Conservation (phyloP, 495 filamentous ascomycete species). For the Podospora pseudocomata region DNA sequence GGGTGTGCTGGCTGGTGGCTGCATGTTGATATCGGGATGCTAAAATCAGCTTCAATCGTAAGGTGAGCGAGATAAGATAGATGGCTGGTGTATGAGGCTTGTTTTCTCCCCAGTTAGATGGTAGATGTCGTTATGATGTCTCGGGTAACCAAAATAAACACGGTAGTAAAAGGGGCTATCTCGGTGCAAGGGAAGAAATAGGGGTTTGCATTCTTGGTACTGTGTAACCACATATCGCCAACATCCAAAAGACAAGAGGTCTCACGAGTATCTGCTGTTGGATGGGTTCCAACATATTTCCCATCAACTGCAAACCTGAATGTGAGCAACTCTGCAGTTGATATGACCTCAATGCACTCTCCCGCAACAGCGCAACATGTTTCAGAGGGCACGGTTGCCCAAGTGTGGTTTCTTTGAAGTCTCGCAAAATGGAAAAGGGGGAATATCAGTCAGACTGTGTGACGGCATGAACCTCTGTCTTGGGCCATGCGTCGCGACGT, state of each 20-base stretch:
- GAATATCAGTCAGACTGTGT: background rate
- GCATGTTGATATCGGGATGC: background rate
- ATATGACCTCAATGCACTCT: background rate
- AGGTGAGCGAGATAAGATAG: background rate
- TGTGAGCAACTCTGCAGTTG: background rate
- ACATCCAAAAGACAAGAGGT: background rate
- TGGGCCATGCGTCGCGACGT: conserved; percentile 3
- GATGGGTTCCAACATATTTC: background rate
- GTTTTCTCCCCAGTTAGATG: no score
- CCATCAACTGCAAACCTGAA: background rate
- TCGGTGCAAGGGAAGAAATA: background rate
- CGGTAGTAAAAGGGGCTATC: background rate
- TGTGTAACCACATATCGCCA: background rate
- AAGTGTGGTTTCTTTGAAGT: background rate
- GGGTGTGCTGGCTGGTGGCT: background rate
- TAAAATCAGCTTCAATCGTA: background rate
- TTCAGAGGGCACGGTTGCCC: background rate
- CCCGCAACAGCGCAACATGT: background rate
- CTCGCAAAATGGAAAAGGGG: background rate
- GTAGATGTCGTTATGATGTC: background rate
- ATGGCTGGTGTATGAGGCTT: background rate
- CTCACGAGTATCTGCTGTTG: background rate
- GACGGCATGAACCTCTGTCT: background rate
- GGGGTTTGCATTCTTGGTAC: no score
- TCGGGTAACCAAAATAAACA: background rate